These are phyloP conservation scores for Dactylellina cionopaga DNA, from an alignment of 2,329 filamentous ascomycete genomes.

Conservation along the genomic window DNA sequence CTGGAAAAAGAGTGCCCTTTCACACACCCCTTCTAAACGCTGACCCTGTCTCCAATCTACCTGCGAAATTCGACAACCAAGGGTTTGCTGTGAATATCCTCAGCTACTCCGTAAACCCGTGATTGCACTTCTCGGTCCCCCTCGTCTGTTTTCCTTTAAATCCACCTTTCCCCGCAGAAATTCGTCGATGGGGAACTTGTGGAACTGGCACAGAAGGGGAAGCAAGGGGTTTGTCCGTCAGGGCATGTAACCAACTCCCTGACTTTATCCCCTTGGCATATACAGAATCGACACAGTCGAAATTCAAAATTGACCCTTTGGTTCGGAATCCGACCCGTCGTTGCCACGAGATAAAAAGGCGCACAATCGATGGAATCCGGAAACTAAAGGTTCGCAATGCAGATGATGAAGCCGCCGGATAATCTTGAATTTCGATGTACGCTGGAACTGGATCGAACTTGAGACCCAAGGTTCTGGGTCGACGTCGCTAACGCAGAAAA, in stretches of 20 bases:
- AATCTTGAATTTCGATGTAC: conserved; percentile 9
- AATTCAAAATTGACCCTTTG: conserved; percentile 28
- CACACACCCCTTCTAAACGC: conserved; percentile 11
- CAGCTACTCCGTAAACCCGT: conserved; percentile 35
- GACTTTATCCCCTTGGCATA: conserved; percentile 43
- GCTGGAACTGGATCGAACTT: conserved; percentile 3
- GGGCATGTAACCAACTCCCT: conserved; percentile 28
- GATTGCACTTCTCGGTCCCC: conserved; percentile 26
- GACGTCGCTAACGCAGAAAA: conserved; percentile 41
- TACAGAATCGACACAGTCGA: conserved; percentile 28
- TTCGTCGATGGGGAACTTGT: conserved; percentile 24
- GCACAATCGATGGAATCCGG: conserved; percentile 8
- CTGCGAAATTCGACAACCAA: conserved; percentile 46
- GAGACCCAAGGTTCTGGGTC: conserved; percentile 37
- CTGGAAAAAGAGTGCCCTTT: conserved; percentile 31
- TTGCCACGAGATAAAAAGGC: conserved; percentile 4
- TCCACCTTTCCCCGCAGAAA: conserved; percentile 23
- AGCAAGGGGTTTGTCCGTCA: conserved; percentile 49
- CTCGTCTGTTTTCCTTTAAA: conserved; percentile 9
- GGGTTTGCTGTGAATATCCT: conserved; percentile 39
- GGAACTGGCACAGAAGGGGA: conserved; percentile 20
- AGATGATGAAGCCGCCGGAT: conserved; percentile 4
- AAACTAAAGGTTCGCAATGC: background rate
- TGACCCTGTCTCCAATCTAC: conserved; percentile 43
- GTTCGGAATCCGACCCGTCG: conserved; percentile 31